Conservation (phyloP, 2,329 filamentous ascomycete species). For the Botryotinia globosa region DNA sequence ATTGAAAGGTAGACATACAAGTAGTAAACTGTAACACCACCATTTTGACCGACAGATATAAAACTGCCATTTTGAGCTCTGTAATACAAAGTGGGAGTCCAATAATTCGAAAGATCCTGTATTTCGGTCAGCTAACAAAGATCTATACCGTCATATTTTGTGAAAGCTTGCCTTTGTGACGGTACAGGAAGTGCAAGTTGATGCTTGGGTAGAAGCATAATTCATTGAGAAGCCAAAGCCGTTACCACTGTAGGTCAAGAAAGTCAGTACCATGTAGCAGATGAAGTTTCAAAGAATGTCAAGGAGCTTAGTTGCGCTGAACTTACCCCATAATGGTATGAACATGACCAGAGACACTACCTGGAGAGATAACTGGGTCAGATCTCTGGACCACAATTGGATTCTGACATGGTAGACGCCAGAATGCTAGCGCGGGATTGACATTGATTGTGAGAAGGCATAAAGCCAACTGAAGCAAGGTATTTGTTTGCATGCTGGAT, state of each 20-base stretch:
- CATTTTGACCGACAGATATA: slow-evolving; percentile 43
- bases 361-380: slow-evolving; percentile 59
- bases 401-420: slow-evolving; percentile 43
- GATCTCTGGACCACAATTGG: slow-evolving; percentile 48
- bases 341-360: slow-evolving; percentile 52
- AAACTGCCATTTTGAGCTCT: slow-evolving; percentile 56
- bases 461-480: slow-evolving; percentile 5
- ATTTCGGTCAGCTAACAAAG: not conserved
- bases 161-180: slow-evolving; percentile 46
- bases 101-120: slow-evolving; percentile 59
- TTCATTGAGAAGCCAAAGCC: slow-evolving; percentile 56
- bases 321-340: slow-evolving; percentile 59
- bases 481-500: not conserved
- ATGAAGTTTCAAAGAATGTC: fast-evolving
- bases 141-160: not conserved
- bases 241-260: slow-evolving; percentile 37
- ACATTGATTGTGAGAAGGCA: slow-evolving; percentile 9
- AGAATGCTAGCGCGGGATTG: slow-evolving; percentile 43
- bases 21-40: slow-evolving; percentile 58
- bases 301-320: not conserved
- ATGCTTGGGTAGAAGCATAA: slow-evolving; percentile 50
- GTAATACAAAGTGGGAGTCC: slow-evolving; percentile 60
- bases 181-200: slow-evolving; percentile 61
- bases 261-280: not conserved
- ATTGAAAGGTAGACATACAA: slow-evolving; percentile 38